Conservation (phyloP, 2,329 filamentous ascomycete species). For the Teratosphaeriaceae sp. region DNA sequence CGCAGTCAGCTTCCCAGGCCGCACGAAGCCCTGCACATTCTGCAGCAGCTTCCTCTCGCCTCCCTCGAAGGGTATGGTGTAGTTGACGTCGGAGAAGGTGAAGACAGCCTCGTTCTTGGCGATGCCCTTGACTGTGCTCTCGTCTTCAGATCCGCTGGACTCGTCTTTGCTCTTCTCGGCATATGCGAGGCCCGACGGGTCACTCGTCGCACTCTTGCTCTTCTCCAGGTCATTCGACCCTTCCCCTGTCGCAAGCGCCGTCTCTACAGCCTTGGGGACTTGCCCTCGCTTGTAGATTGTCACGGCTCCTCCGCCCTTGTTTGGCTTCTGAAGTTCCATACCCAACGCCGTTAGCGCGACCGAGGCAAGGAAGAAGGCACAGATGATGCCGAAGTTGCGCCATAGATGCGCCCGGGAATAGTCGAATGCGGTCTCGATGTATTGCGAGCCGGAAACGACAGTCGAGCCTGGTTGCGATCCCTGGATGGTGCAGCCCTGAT, state of each 20-base stretch:
- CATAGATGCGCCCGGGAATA: conserved; percentile 55
- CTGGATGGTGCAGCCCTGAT: conserved; percentile 56
- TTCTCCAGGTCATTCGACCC: conserved; percentile 28
- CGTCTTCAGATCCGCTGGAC: conserved; percentile 36
- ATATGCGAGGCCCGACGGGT: conserved; percentile 21
- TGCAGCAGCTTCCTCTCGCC: conserved; percentile 59
- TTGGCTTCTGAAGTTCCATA: conserved; percentile 61
- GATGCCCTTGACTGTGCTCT: too few relatives aligned
- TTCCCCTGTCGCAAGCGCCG: conserved; percentile 19
- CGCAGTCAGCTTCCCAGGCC: conserved; percentile 72
- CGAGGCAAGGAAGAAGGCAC: conserved; percentile 70
- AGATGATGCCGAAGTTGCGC: conserved; percentile 71
- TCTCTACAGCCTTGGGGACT: conserved; percentile 47
- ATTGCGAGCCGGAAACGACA: conserved; percentile 48
- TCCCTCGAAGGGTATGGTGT: conserved; percentile 51
- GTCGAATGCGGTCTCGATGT: conserved; percentile 49
- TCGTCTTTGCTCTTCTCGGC: conserved; percentile 34
- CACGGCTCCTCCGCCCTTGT: conserved; percentile 57
- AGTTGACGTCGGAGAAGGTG: conserved; percentile 50
- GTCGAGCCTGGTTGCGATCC: conserved; percentile 44
- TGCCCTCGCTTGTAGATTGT: conserved; percentile 64
- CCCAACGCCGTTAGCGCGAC: conserved; percentile 64
- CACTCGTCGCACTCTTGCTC: conserved; percentile 22
- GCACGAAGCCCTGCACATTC: conserved; percentile 68
- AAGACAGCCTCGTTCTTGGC: conserved; percentile 46